Percentiles rank a stretch among this genome's conserved stretches.
phyloP scores from a whole-genome alignment of 1,139 yeast genomes.

The Schwanniomyces etchellsii region DNA sequence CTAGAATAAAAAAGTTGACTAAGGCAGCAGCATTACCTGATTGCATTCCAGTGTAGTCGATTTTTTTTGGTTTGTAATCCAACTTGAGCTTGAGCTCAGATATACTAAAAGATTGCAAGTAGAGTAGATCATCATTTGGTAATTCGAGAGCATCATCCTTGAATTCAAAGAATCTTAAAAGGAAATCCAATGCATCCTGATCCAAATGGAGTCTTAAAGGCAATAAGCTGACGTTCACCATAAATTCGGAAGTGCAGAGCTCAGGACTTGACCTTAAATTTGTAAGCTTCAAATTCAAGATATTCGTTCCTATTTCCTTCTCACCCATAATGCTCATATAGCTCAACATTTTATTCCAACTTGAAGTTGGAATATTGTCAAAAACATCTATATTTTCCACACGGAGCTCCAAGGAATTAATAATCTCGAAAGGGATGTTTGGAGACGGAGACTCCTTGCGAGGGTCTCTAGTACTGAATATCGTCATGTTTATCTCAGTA shows the following conservation, averaged over 20 bases:
- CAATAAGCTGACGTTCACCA: constrained; percentile 49
- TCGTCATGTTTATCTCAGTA: constrained; percentile 40
- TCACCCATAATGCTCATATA: constrained; percentile 65
- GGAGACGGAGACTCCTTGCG: constrained; percentile 16
- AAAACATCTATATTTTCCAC: constrained; percentile 55
- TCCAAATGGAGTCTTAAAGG: constrained; percentile 85
- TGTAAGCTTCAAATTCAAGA: constrained; percentile 51
- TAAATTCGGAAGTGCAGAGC: constrained; percentile 66
- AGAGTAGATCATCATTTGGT: constrained; percentile 58
- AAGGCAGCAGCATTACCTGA: constrained; percentile 86
- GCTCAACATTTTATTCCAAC: constrained; percentile 85
- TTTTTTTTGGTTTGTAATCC: constrained; percentile 88
- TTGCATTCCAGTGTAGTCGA: constrained; percentile 76
- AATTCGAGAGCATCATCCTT: constrained; percentile 63
- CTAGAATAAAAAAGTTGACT: constrained; percentile 81
- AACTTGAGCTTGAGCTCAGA: constrained; percentile 60
- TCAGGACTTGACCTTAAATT: constrained; percentile 62
- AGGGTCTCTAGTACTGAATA: constrained; percentile 47
- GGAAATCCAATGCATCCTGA: constrained; percentile 86
- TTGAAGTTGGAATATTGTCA: constrained; percentile 81
- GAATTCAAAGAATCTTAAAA: constrained; percentile 75
- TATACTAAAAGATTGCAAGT: constrained; percentile 63
- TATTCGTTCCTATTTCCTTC: constrained; percentile 62
- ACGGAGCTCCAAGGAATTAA: constrained; percentile 40
- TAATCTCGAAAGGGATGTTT: constrained; percentile 29